Percentiles rank a stretch among this genome's conserved stretches.
Conservation (phyloP, 2,329 filamentous ascomycete species). For the Xylaria arbuscula region DNA sequence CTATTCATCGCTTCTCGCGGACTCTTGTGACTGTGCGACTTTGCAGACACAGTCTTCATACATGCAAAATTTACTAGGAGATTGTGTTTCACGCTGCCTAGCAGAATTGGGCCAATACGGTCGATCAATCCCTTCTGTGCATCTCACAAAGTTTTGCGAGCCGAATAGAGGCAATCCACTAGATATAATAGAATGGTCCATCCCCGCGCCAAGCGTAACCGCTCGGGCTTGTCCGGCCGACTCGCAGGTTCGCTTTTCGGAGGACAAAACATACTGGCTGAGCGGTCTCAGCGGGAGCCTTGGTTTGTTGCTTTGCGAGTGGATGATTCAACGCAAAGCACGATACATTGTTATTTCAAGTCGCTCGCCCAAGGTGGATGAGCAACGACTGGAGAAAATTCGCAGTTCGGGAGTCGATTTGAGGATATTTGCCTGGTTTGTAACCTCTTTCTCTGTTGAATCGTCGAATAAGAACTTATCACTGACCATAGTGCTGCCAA, state of each 20-base stretch:
- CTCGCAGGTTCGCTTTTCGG: neutral
- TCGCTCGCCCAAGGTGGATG: conserved; percentile 21
- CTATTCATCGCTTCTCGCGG: conserved; percentile 5
- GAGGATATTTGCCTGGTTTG: neutral
- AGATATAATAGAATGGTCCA: neutral
- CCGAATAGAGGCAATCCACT: neutral
- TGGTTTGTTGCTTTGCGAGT: conserved; percentile 30
- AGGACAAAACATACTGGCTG: conserved; percentile 31
- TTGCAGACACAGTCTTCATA: neutral
- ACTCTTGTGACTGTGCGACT: neutral
- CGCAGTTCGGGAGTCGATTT: neutral
- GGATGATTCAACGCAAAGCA: conserved; percentile 31
- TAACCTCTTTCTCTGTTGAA: neutral
- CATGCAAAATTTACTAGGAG: conserved; percentile 1
- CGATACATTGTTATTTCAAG: conserved; percentile 25
- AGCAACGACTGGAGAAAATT: conserved; percentile 13
- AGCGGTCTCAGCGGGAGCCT: conserved; percentile 27
- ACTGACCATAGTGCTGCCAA: neutral
- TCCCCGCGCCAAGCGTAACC: neutral
- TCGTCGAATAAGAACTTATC: neutral
- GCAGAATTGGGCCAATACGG: neutral
- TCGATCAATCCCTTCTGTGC: neutral
- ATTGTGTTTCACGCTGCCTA: conserved; percentile 6
- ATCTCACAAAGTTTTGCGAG: neutral
- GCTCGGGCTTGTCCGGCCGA: neutral